These are phyloP conservation scores for Sporisorium exsertum DNA, from an alignment of 1,284 basidiomycete species.

Conservation along the genomic window DNA sequence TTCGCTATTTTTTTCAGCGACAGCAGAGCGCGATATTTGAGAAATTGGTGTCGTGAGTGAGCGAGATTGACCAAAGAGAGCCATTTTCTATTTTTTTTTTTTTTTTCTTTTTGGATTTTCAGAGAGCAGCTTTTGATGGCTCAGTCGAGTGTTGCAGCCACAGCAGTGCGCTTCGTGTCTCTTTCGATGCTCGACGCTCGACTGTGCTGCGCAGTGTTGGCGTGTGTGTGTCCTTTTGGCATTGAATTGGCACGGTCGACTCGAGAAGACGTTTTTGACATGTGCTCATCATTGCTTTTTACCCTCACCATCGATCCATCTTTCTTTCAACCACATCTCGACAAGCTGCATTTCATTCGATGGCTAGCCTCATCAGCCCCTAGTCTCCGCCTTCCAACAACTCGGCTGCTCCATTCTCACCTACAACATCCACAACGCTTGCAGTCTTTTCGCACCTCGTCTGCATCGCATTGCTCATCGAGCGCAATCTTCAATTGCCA, in stretches of 20 bases:
- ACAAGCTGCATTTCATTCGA: neutral
- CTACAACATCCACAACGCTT: neutral
- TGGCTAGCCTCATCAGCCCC: neutral
- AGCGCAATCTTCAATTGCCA: too few species aligned
- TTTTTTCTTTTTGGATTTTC: too few species aligned
- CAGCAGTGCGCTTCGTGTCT: neutral
- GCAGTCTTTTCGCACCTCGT: neutral
- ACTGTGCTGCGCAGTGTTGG: neutral
- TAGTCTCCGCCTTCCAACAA: neutral
- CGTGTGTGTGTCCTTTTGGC: slow-evolving; percentile 4
- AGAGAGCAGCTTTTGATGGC: neutral
- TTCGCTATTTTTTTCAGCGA: neutral
- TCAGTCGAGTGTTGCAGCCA: slow-evolving; percentile 1
- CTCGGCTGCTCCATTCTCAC: neutral
- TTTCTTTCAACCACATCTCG: neutral
- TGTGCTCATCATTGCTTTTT: neutral
- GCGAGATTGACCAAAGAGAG: neutral
- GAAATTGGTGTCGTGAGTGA: slow-evolving; percentile 10
- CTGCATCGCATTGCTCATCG: slow-evolving; percentile 5
- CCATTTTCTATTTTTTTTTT: neutral
- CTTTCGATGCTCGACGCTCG: neutral
- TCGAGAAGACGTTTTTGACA: slow-evolving; percentile 1
- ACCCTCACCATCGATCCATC: neutral
- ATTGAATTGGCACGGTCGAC: neutral
- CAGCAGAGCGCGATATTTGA: slow-evolving; percentile 1